These are phyloP conservation scores for Botryotinia calthae DNA, from an alignment of 2,329 filamentous ascomycete genomes.

Conservation along the genomic window DNA sequence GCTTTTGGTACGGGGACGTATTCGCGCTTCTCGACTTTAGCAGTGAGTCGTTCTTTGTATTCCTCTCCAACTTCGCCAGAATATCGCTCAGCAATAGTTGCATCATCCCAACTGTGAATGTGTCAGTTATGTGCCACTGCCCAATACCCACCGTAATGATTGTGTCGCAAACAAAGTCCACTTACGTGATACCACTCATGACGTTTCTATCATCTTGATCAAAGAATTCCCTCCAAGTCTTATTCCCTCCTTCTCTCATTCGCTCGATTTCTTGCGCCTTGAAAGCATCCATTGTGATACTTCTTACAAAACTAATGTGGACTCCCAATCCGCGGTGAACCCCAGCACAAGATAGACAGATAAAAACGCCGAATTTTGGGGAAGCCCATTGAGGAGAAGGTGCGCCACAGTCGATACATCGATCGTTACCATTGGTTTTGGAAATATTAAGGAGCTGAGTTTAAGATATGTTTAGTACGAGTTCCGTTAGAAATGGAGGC, in stretches of 20 bases:
- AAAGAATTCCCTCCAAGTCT: constrained; percentile 83
- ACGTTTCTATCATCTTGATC: constrained; percentile 66
- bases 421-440: constrained; percentile 82
- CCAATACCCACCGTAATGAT: not conserved
- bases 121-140: constrained; percentile 17
- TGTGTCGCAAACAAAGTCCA: constrained; percentile 13
- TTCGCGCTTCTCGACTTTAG: constrained; percentile 83
- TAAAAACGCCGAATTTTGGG: constrained; percentile 97
- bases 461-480: constrained; percentile 24
- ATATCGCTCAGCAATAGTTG: constrained; percentile 87
- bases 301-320: constrained; percentile 97
- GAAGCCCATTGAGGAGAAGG: constrained; percentile 97
- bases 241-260: constrained; percentile 91
- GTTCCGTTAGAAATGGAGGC: not conserved
- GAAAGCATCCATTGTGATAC: constrained; percentile 98
- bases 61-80: constrained; percentile 88
- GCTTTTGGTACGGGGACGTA: constrained; percentile 73
- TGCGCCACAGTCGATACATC: constrained; percentile 92
- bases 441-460: constrained; percentile 83
- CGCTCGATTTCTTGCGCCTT: constrained; percentile 88
- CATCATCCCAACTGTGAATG: constrained; percentile 63
- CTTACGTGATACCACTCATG: constrained; percentile 55
- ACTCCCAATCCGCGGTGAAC: constrained; percentile 93
- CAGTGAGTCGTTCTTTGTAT: constrained; percentile 85
- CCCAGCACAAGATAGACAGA: constrained; percentile 93